phyloP scores from a whole-genome alignment of 2,329 filamentous ascomycete genomes.

The Lasiodiplodia sp. region DNA sequence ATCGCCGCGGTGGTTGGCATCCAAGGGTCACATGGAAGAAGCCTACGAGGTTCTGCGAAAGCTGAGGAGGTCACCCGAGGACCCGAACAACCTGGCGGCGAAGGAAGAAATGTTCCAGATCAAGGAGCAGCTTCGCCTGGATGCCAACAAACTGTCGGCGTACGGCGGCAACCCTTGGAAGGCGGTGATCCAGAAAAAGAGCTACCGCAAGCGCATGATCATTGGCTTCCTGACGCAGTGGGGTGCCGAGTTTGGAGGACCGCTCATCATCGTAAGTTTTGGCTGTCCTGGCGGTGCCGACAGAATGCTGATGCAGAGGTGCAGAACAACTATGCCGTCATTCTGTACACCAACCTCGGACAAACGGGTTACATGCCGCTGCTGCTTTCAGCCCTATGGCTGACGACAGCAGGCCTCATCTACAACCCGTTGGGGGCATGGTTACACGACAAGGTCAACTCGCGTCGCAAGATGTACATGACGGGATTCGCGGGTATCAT shows the following conservation, averaged over 20 bases:
- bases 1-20: slow-evolving; percentile 60
- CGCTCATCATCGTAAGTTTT: slow-evolving; percentile 52
- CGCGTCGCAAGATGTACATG: slow-evolving; percentile 31
- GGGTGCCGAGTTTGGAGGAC: slow-evolving; percentile 61
- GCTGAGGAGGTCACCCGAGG: slow-evolving; percentile 49
- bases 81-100: slow-evolving; percentile 52
- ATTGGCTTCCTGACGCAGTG: slow-evolving; percentile 60
- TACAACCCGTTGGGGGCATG: slow-evolving; percentile 33
- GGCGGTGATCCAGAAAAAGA: slow-evolving; percentile 33
- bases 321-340: slow-evolving; percentile 50
- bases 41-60: slow-evolving; percentile 53
- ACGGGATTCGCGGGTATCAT: slow-evolving; percentile 44
- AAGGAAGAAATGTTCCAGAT: slow-evolving; percentile 58
- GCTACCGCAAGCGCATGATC: slow-evolving; percentile 56
- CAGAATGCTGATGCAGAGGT: background rate
- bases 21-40: slow-evolving; percentile 55
- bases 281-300: background rate
- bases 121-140: slow-evolving; percentile 48
- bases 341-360: slow-evolving; percentile 50
- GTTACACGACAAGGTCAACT: slow-evolving; percentile 35
- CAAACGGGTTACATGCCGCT: slow-evolving; percentile 52
- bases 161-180: slow-evolving; percentile 32
- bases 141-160: slow-evolving; percentile 32
- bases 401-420: slow-evolving; percentile 53
- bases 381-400: slow-evolving; percentile 50